phyloP scores from a whole-genome alignment of 2,329 filamentous ascomycete species.

The Pezicula radicicola region DNA sequence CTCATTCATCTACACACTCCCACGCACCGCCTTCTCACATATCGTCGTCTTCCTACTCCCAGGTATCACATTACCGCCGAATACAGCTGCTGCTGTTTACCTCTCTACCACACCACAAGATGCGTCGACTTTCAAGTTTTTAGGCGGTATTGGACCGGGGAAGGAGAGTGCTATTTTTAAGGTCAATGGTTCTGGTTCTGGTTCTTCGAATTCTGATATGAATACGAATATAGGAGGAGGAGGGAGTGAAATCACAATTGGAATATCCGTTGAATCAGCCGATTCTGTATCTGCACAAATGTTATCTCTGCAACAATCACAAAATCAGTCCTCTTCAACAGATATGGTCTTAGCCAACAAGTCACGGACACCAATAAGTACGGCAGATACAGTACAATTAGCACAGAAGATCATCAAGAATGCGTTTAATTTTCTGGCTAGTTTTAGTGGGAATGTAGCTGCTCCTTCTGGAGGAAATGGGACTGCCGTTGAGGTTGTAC shows the following conservation, averaged over 20 bases:
- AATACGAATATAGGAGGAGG: not conserved
- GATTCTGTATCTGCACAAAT: slow-evolving; percentile 69
- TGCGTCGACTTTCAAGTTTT: slow-evolving; percentile 64
- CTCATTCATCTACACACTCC: slow-evolving; percentile 54
- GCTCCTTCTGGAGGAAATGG: slow-evolving; percentile 44
- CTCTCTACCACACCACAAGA: slow-evolving; percentile 51
- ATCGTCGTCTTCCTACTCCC: slow-evolving; percentile 89
- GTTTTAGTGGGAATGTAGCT: slow-evolving; percentile 69
- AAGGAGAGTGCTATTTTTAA: slow-evolving; percentile 94
- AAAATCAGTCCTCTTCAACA: not conserved
- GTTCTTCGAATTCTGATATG: slow-evolving; percentile 27
- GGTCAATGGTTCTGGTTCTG: slow-evolving; percentile 39
- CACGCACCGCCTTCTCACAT: slow-evolving; percentile 63
- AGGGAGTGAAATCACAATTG: slow-evolving; percentile 59
- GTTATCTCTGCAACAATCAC: slow-evolving; percentile 42
- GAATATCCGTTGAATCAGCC: slow-evolving; percentile 77
- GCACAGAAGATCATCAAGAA: slow-evolving; percentile 95
- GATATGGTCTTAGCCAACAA: not conserved
- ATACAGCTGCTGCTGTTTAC: slow-evolving; percentile 87
- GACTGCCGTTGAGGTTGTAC: slow-evolving; percentile 74
- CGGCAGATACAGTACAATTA: slow-evolving; percentile 65
- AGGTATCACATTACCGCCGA: slow-evolving; percentile 66
- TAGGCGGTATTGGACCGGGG: slow-evolving; percentile 84
- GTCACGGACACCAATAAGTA: not conserved
- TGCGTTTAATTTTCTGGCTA: slow-evolving; percentile 92